These are phyloP conservation scores for Hortiboletus campestris DNA, from an alignment of 768 basidiomycete species.

Conservation along the genomic window DNA sequence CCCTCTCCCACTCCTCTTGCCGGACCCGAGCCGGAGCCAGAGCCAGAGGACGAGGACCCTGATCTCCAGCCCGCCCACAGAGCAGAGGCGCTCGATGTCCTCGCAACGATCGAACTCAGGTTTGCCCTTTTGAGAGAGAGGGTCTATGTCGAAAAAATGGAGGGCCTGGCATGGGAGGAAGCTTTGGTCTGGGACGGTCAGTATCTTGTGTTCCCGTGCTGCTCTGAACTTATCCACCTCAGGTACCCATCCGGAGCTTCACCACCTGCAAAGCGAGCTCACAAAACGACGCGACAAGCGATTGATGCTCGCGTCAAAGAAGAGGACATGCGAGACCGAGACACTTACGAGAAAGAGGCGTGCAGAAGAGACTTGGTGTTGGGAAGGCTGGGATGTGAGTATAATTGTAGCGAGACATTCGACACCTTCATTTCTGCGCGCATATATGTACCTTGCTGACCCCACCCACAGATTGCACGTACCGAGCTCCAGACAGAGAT, in stretches of 20 bases:
- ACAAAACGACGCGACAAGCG: conserved; percentile 77
- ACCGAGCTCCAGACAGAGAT: conserved; percentile 83
- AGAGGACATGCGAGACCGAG: conserved; percentile 65
- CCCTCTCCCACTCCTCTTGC: conserved; percentile 24
- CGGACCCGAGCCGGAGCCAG: conserved; percentile 28
- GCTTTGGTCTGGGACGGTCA: conserved; percentile 71
- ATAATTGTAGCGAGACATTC: not conserved
- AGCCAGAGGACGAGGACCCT: conserved; percentile 46
- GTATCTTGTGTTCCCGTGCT: conserved; percentile 21
- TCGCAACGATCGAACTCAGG: conserved; percentile 89
- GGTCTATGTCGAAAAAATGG: conserved; percentile 94
- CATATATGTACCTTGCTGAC: conserved; percentile 7
- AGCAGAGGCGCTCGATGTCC: conserved; percentile 82
- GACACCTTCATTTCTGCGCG: conserved; percentile 3
- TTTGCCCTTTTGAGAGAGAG: conserved; percentile 85
- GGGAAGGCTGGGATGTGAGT: conserved; percentile 90
- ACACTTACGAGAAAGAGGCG: conserved; percentile 61
- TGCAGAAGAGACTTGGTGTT: conserved; percentile 72
- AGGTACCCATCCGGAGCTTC: conserved; percentile 87
- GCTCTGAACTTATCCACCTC: not conserved
- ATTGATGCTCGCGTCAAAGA: conserved; percentile 73
- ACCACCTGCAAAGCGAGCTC: conserved; percentile 78
- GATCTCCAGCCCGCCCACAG: conserved; percentile 82
- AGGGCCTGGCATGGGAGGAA: conserved; percentile 86
- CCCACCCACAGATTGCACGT: conserved; percentile 53